Evolutionary conservation across 208 protist genomes (phyloP).

Genomic region (Wallacemonas collosoma): DNA sequence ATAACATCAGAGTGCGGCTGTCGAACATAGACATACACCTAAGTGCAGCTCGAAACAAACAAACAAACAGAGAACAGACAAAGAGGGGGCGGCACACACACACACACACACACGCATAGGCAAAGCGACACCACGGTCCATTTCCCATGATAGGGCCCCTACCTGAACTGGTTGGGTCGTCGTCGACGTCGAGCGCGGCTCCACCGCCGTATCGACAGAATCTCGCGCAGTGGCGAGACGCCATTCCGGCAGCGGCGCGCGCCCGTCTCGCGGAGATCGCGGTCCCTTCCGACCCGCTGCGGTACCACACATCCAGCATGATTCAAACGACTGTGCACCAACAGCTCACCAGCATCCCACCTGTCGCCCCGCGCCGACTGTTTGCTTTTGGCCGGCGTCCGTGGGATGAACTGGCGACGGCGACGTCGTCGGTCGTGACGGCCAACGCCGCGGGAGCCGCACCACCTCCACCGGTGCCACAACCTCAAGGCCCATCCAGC

Average conservation of each 20-base stretch:
- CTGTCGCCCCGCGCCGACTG: conserved; percentile 12
- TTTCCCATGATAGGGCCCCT: too few species aligned
- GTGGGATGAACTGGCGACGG: conserved; percentile 9
- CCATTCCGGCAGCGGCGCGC: conserved; percentile 18
- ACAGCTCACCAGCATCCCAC: conserved; percentile 11
- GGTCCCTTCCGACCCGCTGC: neutral
- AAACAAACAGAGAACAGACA: too few species aligned
- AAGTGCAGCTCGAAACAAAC: too few species aligned
- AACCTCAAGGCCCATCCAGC: neutral
- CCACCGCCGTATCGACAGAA: conserved; percentile 37
- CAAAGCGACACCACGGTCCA: too few species aligned
- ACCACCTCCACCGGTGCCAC: neutral
- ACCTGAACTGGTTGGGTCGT: too few species aligned
- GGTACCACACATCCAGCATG: neutral
- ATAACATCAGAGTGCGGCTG: too few species aligned
- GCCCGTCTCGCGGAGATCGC: neutral
- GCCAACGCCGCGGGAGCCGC: neutral
- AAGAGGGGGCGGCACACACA: too few species aligned
- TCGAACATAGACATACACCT: too few species aligned
- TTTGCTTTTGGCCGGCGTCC: conserved; percentile 15
- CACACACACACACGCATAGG: too few species aligned
- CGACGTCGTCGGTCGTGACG: neutral
- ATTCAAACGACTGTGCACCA: conserved; percentile 4
- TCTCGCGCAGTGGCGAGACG: conserved; percentile 21
- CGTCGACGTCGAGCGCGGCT: neutral